phyloP scores from a whole-genome alignment of 78 protist genomes.

The Creolimax fragrantissima region DNA sequence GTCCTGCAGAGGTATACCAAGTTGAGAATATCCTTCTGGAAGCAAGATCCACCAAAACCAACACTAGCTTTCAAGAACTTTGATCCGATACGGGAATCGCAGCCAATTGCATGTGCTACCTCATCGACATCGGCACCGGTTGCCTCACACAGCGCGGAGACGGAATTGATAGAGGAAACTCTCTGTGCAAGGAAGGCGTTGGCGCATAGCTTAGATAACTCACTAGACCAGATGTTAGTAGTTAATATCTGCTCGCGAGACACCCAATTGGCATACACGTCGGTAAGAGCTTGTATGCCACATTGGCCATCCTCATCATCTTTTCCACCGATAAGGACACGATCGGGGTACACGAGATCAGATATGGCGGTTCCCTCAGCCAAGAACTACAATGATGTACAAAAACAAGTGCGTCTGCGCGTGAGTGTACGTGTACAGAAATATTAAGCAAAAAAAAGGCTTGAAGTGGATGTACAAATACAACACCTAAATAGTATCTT shows the following conservation, averaged over 20 bases:
- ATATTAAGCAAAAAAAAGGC: not conserved
- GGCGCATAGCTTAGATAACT: slow-evolving; percentile 87
- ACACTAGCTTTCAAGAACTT: slow-evolving; percentile 70
- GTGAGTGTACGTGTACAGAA: not conserved
- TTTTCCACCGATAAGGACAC: slow-evolving; percentile 86
- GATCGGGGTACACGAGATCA: slow-evolving; percentile 78
- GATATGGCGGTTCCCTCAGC: slow-evolving; percentile 83
- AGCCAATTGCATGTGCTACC: slow-evolving; percentile 62
- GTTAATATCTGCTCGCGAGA: slow-evolving; percentile 52
- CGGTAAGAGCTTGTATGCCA: slow-evolving; percentile 45
- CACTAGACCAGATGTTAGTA: slow-evolving; percentile 70
- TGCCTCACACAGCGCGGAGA: slow-evolving; percentile 76
- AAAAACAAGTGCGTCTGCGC: not conserved
- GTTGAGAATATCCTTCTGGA: slow-evolving; percentile 83
- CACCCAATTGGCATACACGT: slow-evolving; percentile 75
- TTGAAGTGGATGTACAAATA: not conserved
- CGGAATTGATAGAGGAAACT: slow-evolving; percentile 77
- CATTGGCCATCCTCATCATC: slow-evolving; percentile 17
- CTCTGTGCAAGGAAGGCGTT: slow-evolving; percentile 94
- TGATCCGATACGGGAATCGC: slow-evolving; percentile 72
- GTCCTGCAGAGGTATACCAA: slow-evolving; percentile 77
- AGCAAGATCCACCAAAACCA: slow-evolving; percentile 83
- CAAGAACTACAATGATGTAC: slow-evolving; percentile 35
- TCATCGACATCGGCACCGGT: slow-evolving; percentile 84
- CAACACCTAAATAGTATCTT: no score